These are phyloP conservation scores for Waltergamsia citrina DNA, from an alignment of 2,329 filamentous ascomycete species.

Conservation along the genomic window DNA sequence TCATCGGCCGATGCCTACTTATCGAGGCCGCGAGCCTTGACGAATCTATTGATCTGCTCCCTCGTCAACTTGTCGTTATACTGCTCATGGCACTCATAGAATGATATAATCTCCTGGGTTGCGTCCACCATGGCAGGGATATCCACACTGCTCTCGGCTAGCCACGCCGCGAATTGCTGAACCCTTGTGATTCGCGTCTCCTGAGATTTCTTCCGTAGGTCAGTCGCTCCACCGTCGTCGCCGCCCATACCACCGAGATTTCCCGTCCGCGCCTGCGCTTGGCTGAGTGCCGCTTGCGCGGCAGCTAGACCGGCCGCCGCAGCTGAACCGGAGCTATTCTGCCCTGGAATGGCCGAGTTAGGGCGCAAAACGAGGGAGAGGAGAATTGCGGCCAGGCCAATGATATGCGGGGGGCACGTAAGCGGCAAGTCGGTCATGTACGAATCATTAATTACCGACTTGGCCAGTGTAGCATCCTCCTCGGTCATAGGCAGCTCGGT, in stretches of 20 bases:
- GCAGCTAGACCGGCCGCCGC: constrained; percentile 35
- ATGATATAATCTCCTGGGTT: constrained; percentile 82
- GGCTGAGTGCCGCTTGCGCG: constrained; percentile 37
- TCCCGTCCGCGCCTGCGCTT: constrained; percentile 24
- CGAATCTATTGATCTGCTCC: constrained; percentile 49
- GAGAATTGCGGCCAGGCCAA: constrained; percentile 80
- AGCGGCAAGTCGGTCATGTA: constrained; percentile 89
- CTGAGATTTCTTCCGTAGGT: constrained; percentile 37
- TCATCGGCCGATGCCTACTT: too few relatives aligned
- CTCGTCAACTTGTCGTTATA: constrained; percentile 50
- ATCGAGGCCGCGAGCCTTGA: constrained; percentile 48
- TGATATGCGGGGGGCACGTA: constrained; percentile 74
- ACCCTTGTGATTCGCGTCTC: constrained; percentile 56
- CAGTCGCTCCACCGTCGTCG: too few relatives aligned
- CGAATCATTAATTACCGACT: constrained; percentile 82
- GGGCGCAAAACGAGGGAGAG: constrained; percentile 76
- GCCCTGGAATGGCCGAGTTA: constrained; percentile 17
- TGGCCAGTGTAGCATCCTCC: constrained; percentile 70
- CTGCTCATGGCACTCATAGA: constrained; percentile 64
- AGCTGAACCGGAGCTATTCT: constrained; percentile 16
- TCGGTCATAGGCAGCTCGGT: constrained; percentile 60
- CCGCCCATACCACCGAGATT: background rate
- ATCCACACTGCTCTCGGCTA: constrained; percentile 78
- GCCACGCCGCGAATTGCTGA: constrained; percentile 60
- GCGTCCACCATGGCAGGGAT: constrained; percentile 80